phyloP scores from a whole-genome alignment of 352 stramenopile species.

The Peronospora farinosa region DNA sequence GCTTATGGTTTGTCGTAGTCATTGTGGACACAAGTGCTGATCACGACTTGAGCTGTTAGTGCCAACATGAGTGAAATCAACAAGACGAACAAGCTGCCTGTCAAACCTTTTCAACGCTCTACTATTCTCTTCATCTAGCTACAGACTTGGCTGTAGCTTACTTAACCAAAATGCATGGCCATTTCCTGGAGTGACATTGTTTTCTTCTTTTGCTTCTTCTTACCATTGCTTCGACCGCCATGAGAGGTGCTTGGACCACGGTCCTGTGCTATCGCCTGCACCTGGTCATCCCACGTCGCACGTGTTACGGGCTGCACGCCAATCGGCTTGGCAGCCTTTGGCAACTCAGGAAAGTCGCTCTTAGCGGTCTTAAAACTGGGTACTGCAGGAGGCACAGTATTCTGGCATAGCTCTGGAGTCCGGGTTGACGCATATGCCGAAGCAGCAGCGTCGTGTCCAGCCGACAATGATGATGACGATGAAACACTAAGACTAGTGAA shows the following conservation, averaged over 20 bases:
- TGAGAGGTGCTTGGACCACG: constrained; percentile 20
- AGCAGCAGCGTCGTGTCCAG: constrained; percentile 30
- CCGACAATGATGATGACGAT: constrained; percentile 22
- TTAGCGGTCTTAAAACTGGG: constrained; percentile 41
- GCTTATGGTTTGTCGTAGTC: background rate
- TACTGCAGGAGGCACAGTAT: constrained; percentile 17
- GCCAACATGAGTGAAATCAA: background rate
- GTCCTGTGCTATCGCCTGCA: constrained; percentile 68
- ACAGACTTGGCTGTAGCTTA: constrained; percentile 10
- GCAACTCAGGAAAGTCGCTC: constrained; percentile 75
- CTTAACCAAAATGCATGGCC: constrained; percentile 75
- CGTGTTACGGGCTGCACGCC: constrained; percentile 70
- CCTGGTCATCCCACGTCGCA: constrained; percentile 76
- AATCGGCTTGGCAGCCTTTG: constrained; percentile 42
- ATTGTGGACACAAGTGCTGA: constrained; percentile 3
- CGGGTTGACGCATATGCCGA: constrained; percentile 31
- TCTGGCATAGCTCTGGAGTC: constrained; percentile 24
- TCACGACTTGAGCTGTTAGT: no score
- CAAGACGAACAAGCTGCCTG: background rate
- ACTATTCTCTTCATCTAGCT: constrained; percentile 12
- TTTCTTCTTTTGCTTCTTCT: constrained; percentile 85
- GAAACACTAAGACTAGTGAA: constrained; percentile 43
- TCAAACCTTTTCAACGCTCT: constrained; percentile 6
- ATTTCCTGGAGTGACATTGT: constrained; percentile 72
- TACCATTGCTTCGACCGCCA: constrained; percentile 28